Evolutionary conservation across 2,329 filamentous ascomycete genomes (phyloP).

Genomic region (Claviceps quebecensis): DNA sequence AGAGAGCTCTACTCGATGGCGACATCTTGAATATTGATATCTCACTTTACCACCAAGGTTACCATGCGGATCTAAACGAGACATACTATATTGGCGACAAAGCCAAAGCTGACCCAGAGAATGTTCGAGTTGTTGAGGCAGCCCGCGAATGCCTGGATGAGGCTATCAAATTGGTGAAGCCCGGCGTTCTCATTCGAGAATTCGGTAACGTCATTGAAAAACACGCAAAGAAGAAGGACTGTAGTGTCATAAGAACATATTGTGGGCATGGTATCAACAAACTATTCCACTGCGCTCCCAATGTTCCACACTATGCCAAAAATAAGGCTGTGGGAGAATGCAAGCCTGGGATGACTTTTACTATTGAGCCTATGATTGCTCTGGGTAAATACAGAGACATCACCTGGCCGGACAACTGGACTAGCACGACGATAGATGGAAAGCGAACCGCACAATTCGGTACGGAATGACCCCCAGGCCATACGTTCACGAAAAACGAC

Average conservation of each 20-base stretch:
- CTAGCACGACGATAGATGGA: slow-evolving; percentile 82
- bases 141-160: slow-evolving; percentile 81
- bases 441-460: slow-evolving; percentile 85
- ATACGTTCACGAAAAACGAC: neutral
- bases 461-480: slow-evolving; percentile 26
- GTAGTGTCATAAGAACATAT: slow-evolving; percentile 89
- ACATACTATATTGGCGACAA: slow-evolving; percentile 96
- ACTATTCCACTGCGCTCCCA: slow-evolving; percentile 85
- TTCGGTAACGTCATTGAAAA: slow-evolving; percentile 94
- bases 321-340: slow-evolving; percentile 94
- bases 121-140: slow-evolving; percentile 81
- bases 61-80: slow-evolving; percentile 94
- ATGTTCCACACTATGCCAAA: slow-evolving; percentile 93
- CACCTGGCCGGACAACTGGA: slow-evolving; percentile 99
- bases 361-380: slow-evolving; percentile 97
- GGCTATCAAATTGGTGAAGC: slow-evolving; percentile 83
- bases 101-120: slow-evolving; percentile 68
- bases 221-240: slow-evolving; percentile 70
- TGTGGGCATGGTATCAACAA: slow-evolving; percentile 92
- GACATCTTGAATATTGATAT: slow-evolving; percentile 98
- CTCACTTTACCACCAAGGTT: slow-evolving; percentile 84
- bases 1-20: slow-evolving; percentile 73
- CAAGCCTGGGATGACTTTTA: slow-evolving; percentile 96
- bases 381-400: slow-evolving; percentile 81
- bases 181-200: slow-evolving; percentile 81